phyloP scores from a whole-genome alignment of 1,284 basidiomycete genomes.

The Cryptococcus sp. region DNA sequence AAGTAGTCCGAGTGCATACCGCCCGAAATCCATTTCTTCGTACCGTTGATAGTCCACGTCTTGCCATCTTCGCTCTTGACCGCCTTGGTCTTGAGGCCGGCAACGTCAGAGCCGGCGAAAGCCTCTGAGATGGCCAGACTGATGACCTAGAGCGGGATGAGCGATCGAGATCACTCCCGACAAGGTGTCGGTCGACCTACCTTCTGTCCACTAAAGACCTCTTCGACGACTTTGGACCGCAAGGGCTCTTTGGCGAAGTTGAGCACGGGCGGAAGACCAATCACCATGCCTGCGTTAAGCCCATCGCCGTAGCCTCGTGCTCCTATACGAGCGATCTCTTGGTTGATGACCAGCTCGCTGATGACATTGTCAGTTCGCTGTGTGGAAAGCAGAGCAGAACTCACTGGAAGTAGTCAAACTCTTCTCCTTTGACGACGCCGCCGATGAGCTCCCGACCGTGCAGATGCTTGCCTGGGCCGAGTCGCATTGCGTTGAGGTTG shows the following conservation, averaged over 20 bases:
- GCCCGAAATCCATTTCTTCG: slow-evolving; percentile 93
- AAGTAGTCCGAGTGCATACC: slow-evolving; percentile 60
- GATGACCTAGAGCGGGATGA: slow-evolving; percentile 58
- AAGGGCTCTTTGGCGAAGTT: slow-evolving; percentile 62
- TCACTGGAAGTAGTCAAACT: slow-evolving; percentile 72
- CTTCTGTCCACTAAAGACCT: slow-evolving; percentile 68
- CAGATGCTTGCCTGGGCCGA: slow-evolving; percentile 77
- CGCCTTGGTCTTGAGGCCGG: slow-evolving; percentile 78
- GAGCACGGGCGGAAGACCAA: slow-evolving; percentile 65
- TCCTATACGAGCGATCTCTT: slow-evolving; percentile 77
- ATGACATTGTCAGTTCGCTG: not conserved
- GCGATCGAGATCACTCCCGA: too few relatives aligned
- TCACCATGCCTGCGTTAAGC: slow-evolving; percentile 69
- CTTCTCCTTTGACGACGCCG: slow-evolving; percentile 80
- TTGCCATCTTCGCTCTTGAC: slow-evolving; percentile 78
- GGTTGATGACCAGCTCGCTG: slow-evolving; percentile 74
- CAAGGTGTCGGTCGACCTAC: slow-evolving; percentile 11
- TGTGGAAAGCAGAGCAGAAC: slow-evolving; percentile 2
- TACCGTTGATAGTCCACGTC: slow-evolving; percentile 76
- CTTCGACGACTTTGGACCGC: slow-evolving; percentile 67
- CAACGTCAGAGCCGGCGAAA: slow-evolving; percentile 88
- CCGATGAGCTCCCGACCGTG: slow-evolving; percentile 77
- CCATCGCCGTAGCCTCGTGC: slow-evolving; percentile 85
- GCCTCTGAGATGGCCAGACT: slow-evolving; percentile 86
- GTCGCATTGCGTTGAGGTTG: slow-evolving; percentile 83